Evolutionary conservation across 306 rosid genomes (phyloP).

Genomic region (Prunus armeniaca): DNA sequence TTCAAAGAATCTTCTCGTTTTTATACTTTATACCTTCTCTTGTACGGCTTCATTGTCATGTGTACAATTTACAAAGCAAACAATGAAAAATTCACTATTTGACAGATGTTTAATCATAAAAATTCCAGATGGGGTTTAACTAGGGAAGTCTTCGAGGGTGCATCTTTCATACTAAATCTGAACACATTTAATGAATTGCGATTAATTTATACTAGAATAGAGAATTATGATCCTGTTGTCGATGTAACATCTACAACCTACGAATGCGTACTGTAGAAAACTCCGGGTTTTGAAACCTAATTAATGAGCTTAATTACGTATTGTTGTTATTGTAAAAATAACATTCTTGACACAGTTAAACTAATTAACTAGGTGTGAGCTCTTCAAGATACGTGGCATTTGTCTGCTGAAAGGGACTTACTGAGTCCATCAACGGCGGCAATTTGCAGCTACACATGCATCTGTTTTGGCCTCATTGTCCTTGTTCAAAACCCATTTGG

Average conservation of each 20-base stretch:
- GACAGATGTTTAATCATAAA: neutral
- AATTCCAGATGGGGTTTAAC: neutral
- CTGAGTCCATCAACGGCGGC: conserved; percentile 32
- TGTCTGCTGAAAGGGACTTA: conserved; percentile 43
- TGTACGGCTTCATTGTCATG: neutral
- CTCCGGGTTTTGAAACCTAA: no score
- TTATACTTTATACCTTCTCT: no score
- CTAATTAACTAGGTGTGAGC: neutral
- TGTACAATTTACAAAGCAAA: neutral
- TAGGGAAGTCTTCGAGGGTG: neutral
- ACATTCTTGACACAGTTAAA: neutral
- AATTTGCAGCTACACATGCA: conserved; percentile 65
- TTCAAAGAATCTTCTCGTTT: neutral
- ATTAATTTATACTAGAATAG: no score
- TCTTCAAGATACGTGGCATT: conserved; percentile 22
- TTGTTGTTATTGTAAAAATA: neutral
- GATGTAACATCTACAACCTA: neutral
- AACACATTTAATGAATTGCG: no score
- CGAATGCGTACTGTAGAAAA: no score
- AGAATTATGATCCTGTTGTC: no score
- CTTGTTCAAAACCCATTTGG: conserved; percentile 42
- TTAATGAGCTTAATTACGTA: no score
- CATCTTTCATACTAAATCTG: no score
- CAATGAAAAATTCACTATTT: neutral
- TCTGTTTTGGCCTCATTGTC: conserved; percentile 31